A percentile compares a stretch with the other conserved stretches of the same genome.
Conservation (phyloP, 306 rosid genomes). For the Prunus armeniaca region DNA sequence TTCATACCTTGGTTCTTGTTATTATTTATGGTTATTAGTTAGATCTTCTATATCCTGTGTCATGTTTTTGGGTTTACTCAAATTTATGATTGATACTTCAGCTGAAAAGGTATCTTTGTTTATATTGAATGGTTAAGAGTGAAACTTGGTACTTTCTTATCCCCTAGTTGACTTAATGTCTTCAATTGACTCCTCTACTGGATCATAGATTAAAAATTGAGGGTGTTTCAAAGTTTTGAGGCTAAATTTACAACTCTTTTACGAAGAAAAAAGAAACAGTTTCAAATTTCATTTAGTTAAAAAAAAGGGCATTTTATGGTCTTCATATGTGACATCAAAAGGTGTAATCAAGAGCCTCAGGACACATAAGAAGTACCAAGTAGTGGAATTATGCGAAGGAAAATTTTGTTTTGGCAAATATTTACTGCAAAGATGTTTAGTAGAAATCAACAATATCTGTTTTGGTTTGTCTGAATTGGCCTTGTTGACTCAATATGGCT, state of each 20-base stretch:
- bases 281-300: not conserved
- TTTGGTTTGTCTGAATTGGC: not conserved
- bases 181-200: too few species aligned
- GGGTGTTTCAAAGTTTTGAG: too few species aligned
- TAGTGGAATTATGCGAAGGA: too few species aligned
- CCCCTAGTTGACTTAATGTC: too few species aligned
- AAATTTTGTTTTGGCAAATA: not conserved
- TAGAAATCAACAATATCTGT: not conserved
- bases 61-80: not conserved
- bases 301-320: too few species aligned
- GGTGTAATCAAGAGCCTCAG: too few species aligned
- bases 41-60: constrained; percentile 15
- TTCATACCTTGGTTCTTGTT: constrained; percentile 23
- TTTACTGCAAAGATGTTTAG: not conserved
- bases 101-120: not conserved
- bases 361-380: too few species aligned
- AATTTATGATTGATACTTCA: constrained; percentile 9
- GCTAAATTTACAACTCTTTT: not conserved
- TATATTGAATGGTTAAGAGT: not conserved
- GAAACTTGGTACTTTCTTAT: not conserved
- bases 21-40: constrained; percentile 18
- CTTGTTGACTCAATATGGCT: too few species aligned
- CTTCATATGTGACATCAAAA: too few species aligned
- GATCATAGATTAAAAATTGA: too few species aligned
- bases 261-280: not conserved